Evolutionary conservation across 2,329 filamentous ascomycete species (phyloP), one percentile per base, ranked within the genome.

Genomic region (Xylariaceae sp.): DNA sequence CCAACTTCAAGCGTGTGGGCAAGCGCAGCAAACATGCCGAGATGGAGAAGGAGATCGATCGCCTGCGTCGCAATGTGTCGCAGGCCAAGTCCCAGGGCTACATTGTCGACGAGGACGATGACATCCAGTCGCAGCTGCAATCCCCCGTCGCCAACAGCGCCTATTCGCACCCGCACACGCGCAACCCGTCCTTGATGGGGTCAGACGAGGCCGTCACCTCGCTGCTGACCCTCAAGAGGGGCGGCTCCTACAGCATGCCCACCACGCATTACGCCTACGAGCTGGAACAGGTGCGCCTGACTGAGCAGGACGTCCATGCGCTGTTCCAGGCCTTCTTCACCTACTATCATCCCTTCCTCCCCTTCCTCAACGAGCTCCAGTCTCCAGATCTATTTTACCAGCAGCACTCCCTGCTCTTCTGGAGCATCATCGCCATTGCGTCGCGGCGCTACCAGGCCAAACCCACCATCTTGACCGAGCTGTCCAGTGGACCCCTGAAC

Each of bases 1-100:
- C 82, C 51, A 87, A 88, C 59, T 90, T 90, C 63, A 89, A 88
- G 69, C 79, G 84, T 47, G 69, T 89, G 13, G 82, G 84, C 43
- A 92, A 92, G 65, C 75, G 84, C 26, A 83, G 77, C 44, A 83
- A 85, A 56, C 83, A 90, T 59, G 83, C 83, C 50, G 84, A 89
- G 61, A 89, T 89, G 83, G 83, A 87, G 55, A 83, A 79, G 60
- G 82, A 89, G 58, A 84, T 89, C 51, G 81, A 85, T 37, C 75
- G 68, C 42, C 60, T 82, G 45, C 73, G 78, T 32, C 71, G 76
- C 29, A 75, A 68, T 48, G 67, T 83, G 40, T 63, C 73, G 36
- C 67, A 70, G 43, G 78, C 80, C 38, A 69, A 75, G 48, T 51
- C 67, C 14, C 72, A 79, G 47, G 76, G 77, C 38, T 80, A 67